Evolutionary conservation across 768 basidiomycete species (phyloP), one percentile per base, ranked within the genome.

Genomic region (Pleurotus giganteus): DNA sequence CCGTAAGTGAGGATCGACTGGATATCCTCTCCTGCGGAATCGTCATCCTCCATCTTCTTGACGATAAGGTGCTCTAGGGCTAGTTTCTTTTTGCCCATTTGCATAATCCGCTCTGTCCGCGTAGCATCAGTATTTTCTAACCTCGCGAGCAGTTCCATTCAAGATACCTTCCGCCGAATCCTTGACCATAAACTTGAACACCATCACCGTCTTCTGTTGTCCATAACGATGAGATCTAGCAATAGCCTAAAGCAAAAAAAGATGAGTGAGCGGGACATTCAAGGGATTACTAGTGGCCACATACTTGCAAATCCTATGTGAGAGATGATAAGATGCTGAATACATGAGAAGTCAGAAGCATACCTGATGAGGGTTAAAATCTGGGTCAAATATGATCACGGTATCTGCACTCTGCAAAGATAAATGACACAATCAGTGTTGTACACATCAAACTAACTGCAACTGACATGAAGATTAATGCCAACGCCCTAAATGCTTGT

Each of bases 281-380:
- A 31, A 8, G 17, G 28, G 12, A 26, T 21, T 21, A 11, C 11
- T 28, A 17, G 17, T 27, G 5, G 5, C n/a, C 64, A n/a, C 83
- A 57, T 68, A 91, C 92, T 82, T 96, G 94, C 47, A 95, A 75
- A 71, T 95, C 94, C 88, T 89, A 59, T 36, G 43, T 42, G 31
- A 15, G 13, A 43, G n/a, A 53, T 24, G 23, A 36, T 24, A 17
- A 7, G 50, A 41, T 17, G 17, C 51, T 19, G 36, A 13, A 21
- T 17, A 39, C 51, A 36, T 27, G 32, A 47, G 19, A 19, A 41
- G n/a, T 27, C 34, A 8, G 45, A 34, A 13, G 68, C 79, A 24
- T 44, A 88, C 88, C 78, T 89, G 89, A 71, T 97, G 94, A n/a
- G 96, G 96, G 64, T 99, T 99, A 69, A 94, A 99, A 73, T 99